Conservation (phyloP, 148 eudicot species). For the Rhododendron ferrugineum region DNA sequence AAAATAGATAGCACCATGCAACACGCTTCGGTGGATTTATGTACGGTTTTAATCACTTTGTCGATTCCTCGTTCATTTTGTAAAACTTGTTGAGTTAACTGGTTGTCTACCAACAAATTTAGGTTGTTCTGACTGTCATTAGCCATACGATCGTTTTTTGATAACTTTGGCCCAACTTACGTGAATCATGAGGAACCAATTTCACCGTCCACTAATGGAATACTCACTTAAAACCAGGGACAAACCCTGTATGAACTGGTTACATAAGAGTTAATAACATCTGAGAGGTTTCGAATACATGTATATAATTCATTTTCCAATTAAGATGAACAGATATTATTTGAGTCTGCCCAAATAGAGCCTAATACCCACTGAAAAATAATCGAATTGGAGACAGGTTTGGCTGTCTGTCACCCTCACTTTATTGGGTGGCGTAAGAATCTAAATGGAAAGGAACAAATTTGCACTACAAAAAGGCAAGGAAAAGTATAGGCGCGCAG, state of each 20-base stretch:
- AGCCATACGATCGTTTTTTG: too few species aligned
- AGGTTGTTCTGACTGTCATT: too few species aligned
- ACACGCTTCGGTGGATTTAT: neutral
- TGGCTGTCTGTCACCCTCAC: neutral
- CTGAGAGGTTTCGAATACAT: too few species aligned
- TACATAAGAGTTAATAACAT: too few species aligned
- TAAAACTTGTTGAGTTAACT: neutral
- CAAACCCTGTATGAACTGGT: too few species aligned
- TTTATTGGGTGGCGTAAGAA: conserved; percentile 6
- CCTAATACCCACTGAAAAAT: neutral
- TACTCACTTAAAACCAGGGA: too few species aligned
- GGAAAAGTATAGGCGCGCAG: neutral
- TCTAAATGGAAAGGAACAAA: neutral
- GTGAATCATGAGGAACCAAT: too few species aligned
- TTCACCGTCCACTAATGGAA: too few species aligned
- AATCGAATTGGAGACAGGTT: neutral
- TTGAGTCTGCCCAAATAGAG: too few species aligned
- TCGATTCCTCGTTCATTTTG: neutral
- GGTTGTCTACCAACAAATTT: too few species aligned
- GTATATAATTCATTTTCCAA: neutral
- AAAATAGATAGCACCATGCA: neutral
- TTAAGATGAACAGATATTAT: neutral
- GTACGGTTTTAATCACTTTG: too few species aligned
- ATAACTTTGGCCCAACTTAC: too few species aligned
- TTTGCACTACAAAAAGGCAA: conserved; percentile 7